Percentiles rank a stretch among this genome's conserved stretches.
These are phyloP conservation scores for Phytophthora sp. DNA, from an alignment of 352 stramenopile species.

Conservation along the genomic window DNA sequence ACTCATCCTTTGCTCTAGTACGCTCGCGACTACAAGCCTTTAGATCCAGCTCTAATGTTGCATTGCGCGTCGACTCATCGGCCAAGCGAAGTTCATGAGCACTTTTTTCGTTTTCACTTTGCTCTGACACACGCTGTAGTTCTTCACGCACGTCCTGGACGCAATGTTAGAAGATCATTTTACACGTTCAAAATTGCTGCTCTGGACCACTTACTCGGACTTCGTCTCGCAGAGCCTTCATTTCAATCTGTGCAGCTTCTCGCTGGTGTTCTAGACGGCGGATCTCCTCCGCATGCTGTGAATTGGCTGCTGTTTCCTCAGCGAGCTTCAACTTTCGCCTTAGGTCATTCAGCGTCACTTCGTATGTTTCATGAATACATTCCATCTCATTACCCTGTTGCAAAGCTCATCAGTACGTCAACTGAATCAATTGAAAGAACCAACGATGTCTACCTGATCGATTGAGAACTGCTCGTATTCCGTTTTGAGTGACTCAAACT, in stretches of 20 bases:
- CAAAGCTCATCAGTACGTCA: neutral
- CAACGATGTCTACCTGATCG: constrained; percentile 73
- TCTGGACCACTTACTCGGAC: constrained; percentile 42
- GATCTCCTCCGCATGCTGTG: constrained; percentile 46
- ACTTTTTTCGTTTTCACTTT: constrained; percentile 42
- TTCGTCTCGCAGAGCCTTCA: constrained; percentile 68
- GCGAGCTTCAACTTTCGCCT: constrained; percentile 53
- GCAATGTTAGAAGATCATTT: too few species aligned
- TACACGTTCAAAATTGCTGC: too few species aligned
- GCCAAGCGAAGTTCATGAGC: constrained; percentile 53
- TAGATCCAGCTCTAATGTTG: constrained; percentile 60
- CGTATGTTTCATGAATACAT: constrained; percentile 71
- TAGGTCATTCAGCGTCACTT: constrained; percentile 61
- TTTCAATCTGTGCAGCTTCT: constrained; percentile 57
- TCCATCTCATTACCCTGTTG: constrained; percentile 74
- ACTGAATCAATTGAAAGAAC: too few species aligned
- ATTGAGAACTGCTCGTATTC: constrained; percentile 87
- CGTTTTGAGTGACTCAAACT: constrained; percentile 83
- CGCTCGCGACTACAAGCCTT: constrained; percentile 60
- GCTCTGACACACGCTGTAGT: constrained; percentile 41
- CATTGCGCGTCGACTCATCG: constrained; percentile 49
- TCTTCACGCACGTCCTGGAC: constrained; percentile 63
- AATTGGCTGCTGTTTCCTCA: constrained; percentile 46
- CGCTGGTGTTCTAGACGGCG: constrained; percentile 63
- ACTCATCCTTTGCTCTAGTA: constrained; percentile 52